Conservation (phyloP, 441 rosid genomes). For the Theobroma grandiflorum region DNA sequence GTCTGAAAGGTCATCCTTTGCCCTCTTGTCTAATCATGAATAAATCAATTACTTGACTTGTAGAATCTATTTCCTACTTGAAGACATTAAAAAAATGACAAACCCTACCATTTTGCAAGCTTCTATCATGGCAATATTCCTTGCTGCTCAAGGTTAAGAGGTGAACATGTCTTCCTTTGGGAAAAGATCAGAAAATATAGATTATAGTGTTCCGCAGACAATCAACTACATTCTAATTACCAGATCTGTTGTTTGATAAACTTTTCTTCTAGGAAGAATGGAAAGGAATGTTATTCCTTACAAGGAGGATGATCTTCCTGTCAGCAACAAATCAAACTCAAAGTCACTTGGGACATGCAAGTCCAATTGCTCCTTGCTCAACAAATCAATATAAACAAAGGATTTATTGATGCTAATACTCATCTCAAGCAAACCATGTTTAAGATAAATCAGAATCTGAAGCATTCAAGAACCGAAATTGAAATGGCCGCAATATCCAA, state of each 20-base stretch:
- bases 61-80: not conserved
- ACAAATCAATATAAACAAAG: not conserved
- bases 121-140: not conserved
- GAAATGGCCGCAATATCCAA: slow-evolving; percentile 12
- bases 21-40: not conserved
- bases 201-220: not conserved
- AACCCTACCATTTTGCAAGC: not conserved
- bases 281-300: no score
- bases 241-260: no score
- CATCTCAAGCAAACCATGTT: not conserved
- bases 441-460: not conserved
- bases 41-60: not conserved
- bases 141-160: not conserved
- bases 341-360: not conserved
- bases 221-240: no score
- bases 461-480: not conserved
- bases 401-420: not conserved
- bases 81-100: not conserved
- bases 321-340: not conserved
- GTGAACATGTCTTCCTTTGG: not conserved
- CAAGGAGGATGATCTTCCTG: no score
- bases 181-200: not conserved
- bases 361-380: not conserved
- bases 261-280: no score
- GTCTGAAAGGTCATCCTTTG: not conserved